These are phyloP conservation scores for Linnemannia elongata DNA, from an alignment of 192 early-diverging fungal species.

Conservation along the genomic window DNA sequence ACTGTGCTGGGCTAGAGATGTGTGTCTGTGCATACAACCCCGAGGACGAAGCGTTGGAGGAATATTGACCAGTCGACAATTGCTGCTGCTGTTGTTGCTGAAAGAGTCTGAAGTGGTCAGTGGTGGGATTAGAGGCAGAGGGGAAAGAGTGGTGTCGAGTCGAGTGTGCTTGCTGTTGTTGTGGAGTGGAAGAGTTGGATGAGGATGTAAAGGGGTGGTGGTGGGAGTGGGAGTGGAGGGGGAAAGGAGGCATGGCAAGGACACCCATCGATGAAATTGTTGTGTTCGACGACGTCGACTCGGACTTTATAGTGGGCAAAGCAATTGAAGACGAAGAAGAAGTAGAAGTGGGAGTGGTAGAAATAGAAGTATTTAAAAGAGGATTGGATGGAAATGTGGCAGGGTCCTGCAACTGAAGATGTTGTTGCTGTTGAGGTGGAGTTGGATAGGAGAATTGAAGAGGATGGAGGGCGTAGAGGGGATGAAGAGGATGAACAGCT, in stretches of 20 bases:
- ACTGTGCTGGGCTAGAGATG: neutral
- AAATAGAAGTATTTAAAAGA: neutral
- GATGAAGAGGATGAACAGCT: conserved; percentile 12
- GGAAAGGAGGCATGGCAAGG: conserved; percentile 30
- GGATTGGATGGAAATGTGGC: neutral
- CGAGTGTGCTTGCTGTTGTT: neutral
- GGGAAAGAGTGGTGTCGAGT: conserved; percentile 21
- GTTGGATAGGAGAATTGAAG: neutral
- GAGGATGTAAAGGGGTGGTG: neutral
- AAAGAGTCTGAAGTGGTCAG: conserved; percentile 3
- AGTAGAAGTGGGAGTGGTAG: neutral
- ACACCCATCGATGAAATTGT: conserved; percentile 34
- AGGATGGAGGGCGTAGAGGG: neutral
- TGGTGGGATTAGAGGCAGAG: neutral
- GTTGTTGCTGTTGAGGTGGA: neutral
- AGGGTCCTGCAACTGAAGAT: neutral
- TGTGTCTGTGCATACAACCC: conserved; percentile 8
- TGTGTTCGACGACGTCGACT: neutral
- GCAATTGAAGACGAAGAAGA: neutral
- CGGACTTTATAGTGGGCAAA: neutral
- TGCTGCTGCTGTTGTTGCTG: conserved; percentile 11
- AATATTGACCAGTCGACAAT: neutral
- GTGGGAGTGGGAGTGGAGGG: conserved; percentile 26
- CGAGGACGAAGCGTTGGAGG: neutral
- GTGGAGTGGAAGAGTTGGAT: neutral